A percentile compares a stretch with the other conserved stretches of the same genome.
phyloP scores from a whole-genome alignment of 2,329 filamentous ascomycete genomes.

The Penicillium verrucosum region DNA sequence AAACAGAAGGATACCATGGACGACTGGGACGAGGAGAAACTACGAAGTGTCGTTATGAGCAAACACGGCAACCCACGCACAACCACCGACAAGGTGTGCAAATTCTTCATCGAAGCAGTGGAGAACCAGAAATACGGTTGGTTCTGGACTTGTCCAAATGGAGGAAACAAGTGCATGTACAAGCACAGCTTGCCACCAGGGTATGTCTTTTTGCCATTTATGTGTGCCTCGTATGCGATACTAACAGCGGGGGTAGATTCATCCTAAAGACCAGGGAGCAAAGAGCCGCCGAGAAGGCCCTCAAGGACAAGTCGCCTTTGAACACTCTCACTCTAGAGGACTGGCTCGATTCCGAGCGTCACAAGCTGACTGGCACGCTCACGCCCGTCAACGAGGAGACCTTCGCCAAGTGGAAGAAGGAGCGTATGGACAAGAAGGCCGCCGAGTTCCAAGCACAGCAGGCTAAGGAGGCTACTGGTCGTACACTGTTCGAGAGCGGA shows the following conservation, averaged over 20 bases:
- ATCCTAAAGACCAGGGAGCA: slow-evolving; percentile 98
- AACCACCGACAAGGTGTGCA: slow-evolving; percentile 98
- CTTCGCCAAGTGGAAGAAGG: slow-evolving; percentile 97
- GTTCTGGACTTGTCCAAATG: slow-evolving; percentile 98
- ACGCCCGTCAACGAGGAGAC: slow-evolving; percentile 91
- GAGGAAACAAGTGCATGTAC: slow-evolving; percentile 97
- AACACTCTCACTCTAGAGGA: slow-evolving; percentile 95
- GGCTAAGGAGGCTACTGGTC: slow-evolving; percentile 92
- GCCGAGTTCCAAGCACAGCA: slow-evolving; percentile 86
- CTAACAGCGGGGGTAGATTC: slow-evolving; percentile 59
- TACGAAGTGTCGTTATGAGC: slow-evolving; percentile 82
- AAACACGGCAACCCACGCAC: slow-evolving; percentile 98
- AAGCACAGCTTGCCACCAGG: slow-evolving; percentile 91
- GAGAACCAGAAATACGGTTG: slow-evolving; percentile 99
- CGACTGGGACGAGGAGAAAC: slow-evolving; percentile 96
- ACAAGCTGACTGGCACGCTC: slow-evolving; percentile 86
- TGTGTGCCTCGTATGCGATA: not conserved
- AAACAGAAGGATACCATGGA: slow-evolving; percentile 92
- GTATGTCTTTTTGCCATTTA: slow-evolving; percentile 53
- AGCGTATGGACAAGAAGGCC: slow-evolving; percentile 89
- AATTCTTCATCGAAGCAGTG: slow-evolving; percentile 94
- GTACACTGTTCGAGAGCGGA: slow-evolving; percentile 93
- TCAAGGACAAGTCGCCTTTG: slow-evolving; percentile 92
- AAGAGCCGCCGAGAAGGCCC: slow-evolving; percentile 87
- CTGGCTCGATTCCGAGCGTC: slow-evolving; percentile 91